Evolutionary conservation across 257 asterid genomes (phyloP), one percentile per base, ranked within the genome.

Genomic region (Solanum pennellii): DNA sequence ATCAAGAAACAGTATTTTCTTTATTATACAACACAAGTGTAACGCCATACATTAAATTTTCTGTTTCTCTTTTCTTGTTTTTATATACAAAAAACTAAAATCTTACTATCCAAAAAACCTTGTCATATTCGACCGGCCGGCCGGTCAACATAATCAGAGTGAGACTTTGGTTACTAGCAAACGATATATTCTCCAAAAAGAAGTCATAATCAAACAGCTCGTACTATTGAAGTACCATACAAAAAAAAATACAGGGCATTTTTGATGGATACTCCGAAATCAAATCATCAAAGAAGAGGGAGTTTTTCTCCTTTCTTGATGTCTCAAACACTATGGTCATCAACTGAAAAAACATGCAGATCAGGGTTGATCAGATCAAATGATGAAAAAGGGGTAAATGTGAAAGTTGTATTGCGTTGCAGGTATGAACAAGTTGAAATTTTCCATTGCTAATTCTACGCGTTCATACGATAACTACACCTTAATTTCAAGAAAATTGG

Each of bases 381-480:
- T 49, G 91, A 92, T 42, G 88, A 83, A 47, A 90, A 90, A 66
- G 85, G 85, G 33, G 94, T 86, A 1, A 93, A 92, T 77, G 93
- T 92, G 65, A 90, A 91, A 68, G 96, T 92, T 39, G 88, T 90
- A 12, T 47, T 92, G 47, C 93, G 93, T 39, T 93, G 94, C 94
- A 93, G 94, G 96, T 92, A 16, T 9, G 33, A 12, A 44, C 74
- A 45, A 18, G 85, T 18, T 49, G 9, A 62, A 72, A 65, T 35
- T 15, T 80, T 13, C 5, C 6, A 27, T 69, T 9, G 74, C 47
- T 71, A 74, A 69, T 52, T 49, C 84, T 77, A 77, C 35, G 15
- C 2, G 35, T 75, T 75, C 83, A 21, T 76, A 41, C 23, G 5
- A 41, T 47, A 0, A 76, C 23, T 73, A 41, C 12, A 21, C 59